Percentiles rank a stretch among this genome's conserved stretches.
These are phyloP conservation scores for Mycena latifolia DNA, from an alignment of 768 basidiomycete genomes.

Conservation along the genomic window DNA sequence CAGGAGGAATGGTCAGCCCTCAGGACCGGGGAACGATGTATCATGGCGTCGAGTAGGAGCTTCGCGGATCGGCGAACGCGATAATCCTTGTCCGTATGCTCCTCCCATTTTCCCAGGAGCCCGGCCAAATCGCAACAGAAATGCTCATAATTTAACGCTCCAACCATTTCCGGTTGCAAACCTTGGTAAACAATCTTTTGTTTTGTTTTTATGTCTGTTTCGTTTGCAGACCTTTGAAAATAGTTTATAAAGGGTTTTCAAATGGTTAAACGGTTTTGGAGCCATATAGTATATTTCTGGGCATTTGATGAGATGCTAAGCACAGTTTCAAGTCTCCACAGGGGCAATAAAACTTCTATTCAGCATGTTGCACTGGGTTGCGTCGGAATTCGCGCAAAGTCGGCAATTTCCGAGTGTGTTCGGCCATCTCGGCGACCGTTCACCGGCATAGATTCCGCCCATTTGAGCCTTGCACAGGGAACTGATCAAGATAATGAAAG, in stretches of 20 bases:
- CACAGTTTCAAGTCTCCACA: constrained; percentile 3
- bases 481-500: background rate
- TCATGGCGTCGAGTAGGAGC: too few species aligned
- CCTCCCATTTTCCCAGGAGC: too few species aligned
- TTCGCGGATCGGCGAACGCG: too few species aligned
- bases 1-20: too few species aligned
- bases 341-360: constrained; percentile 4
- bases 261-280: background rate
- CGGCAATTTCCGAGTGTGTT: constrained; percentile 14
- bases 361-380: constrained; percentile 11
- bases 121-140: too few species aligned
- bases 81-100: too few species aligned
- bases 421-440: constrained; percentile 10
- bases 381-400: constrained; percentile 5
- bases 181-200: background rate
- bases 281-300: constrained; percentile 1
- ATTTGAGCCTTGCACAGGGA: background rate
- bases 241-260: constrained; percentile 3
- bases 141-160: too few species aligned
- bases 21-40: too few species aligned
- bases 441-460: background rate
- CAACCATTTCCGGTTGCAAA: constrained; percentile 1
- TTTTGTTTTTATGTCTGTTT: constrained; percentile 13
- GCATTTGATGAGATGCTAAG: constrained; percentile 7
- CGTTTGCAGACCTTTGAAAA: constrained; percentile 7